Percentiles rank a stretch among this genome's conserved stretches.
phyloP scores from a whole-genome alignment of 2,329 filamentous ascomycete species.

The Furcasterigmium furcatum region DNA sequence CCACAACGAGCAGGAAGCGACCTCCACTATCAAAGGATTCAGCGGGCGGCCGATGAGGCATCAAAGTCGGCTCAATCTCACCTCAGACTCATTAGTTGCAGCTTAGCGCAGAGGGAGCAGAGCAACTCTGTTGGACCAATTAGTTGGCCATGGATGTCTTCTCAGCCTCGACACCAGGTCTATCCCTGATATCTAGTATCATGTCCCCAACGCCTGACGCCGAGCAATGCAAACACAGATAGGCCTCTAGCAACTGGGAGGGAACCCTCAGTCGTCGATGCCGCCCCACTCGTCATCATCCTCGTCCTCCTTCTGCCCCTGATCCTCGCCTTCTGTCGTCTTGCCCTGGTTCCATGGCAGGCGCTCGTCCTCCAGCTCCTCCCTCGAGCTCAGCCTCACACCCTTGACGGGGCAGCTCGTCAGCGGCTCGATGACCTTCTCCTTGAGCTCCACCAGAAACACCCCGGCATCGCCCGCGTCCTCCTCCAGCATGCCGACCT shows the following conservation, averaged over 20 bases:
- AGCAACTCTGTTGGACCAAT: no score
- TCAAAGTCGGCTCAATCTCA: no score
- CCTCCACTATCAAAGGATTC: no score
- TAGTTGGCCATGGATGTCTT: no score
- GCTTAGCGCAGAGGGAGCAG: no score
- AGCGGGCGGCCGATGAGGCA: no score
- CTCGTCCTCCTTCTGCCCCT: conserved; percentile 25
- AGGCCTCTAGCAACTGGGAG: no score
- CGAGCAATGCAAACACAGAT: conserved; percentile 1
- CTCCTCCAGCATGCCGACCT: conserved; percentile 51
- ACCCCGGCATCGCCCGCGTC: conserved; percentile 26
- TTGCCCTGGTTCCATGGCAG: conserved; percentile 58
- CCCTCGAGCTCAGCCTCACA: conserved; percentile 66
- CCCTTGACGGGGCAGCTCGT: conserved; percentile 63
- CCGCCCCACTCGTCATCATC: conserved; percentile 25
- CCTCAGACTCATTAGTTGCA: no score
- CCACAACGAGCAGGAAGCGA: no score
- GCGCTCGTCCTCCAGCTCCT: conserved; percentile 71
- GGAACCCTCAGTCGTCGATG: conserved; percentile 8
- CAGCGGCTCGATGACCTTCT: conserved; percentile 52
- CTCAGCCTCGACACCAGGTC: no score
- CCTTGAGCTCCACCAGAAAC: conserved; percentile 50
- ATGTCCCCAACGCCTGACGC: conserved; percentile 1
- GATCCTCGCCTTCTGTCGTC: conserved; percentile 23
- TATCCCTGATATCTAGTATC: neutral